Base-by-base conservation (phyloP, 1,139 yeast species). In the Scheffersomyces segobiensis region DNA sequence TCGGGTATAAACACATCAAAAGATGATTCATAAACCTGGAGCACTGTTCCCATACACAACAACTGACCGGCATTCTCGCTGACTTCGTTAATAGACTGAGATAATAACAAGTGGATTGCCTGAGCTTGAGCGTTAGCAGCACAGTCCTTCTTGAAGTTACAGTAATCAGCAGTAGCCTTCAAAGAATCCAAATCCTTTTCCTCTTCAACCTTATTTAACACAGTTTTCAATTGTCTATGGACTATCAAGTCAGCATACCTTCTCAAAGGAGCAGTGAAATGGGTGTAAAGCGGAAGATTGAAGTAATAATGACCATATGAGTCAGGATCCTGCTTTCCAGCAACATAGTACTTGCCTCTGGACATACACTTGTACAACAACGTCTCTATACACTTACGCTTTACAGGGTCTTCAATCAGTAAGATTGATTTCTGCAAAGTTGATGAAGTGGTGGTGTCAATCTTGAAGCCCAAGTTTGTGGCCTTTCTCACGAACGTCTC, bases 1-100 rank as follows among this genome's bases (percentile, higher is more conserved):
- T 92, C 98, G 1, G 98, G 98, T 61, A 95, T 83, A 63, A 92
- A 86, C 7, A 95, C 96, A 73, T 95, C 99, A 77, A 95, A 95
- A 1, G 98, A 92, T 1, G 97, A 91, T 74, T 95, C 98, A 71
- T 93, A 93, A 7, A 93, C 98, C 72, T 93, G 98, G 48, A 93
- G 77, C 50, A 95, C 96, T 17, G 93, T 87, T 17, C 97, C 98
- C 84, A 88, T 87, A 52, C 93, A 87, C 65, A 93, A 82, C 55
- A 93, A 73, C 71, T 93, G 97, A 1, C 96, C 96, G 7, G 95
- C 87, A 46, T 83, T 79, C 59, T 85, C 86, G 62, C 96, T 86
- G 81, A 91, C 84, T 54, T 87, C 91, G 69, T 89, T 90, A 59
- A 95, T 89, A 0, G 93, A 88, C 72, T 93, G 96, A 56, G 97